phyloP scores from a whole-genome alignment of 176 grass and related monocot species.

The Cocos nucifera region DNA sequence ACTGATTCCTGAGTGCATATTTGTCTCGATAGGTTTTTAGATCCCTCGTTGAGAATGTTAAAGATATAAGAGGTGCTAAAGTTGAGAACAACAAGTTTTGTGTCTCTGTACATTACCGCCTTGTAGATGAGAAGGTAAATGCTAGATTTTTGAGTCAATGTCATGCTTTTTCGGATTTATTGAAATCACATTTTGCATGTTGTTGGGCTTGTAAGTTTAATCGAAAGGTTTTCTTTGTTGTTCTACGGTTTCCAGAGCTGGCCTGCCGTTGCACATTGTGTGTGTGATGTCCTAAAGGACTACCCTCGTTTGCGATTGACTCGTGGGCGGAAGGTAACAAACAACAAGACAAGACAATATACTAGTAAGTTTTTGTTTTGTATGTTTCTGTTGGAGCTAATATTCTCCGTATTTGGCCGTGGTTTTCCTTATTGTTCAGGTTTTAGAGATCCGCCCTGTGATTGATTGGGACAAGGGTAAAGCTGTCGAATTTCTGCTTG shows the following conservation, averaged over 20 bases:
- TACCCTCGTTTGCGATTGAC: constrained; percentile 68
- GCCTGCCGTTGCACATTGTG: constrained; percentile 46
- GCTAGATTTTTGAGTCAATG: too few relatives aligned
- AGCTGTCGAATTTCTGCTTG: constrained; percentile 79
- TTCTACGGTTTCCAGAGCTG: constrained; percentile 38
- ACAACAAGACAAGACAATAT: neutral
- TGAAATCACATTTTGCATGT: too few relatives aligned
- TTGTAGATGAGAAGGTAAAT: constrained; percentile 68
- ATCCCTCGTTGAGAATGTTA: constrained; percentile 47
- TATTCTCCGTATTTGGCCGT: neutral
- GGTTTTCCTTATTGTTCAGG: constrained; percentile 21
- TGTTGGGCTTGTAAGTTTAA: constrained; percentile 3
- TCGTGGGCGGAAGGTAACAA: constrained; percentile 76
- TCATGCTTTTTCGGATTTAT: too few relatives aligned
- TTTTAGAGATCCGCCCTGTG: constrained; percentile 94
- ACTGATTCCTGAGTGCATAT: neutral
- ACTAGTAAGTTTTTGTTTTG: too few relatives aligned
- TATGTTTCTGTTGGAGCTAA: neutral
- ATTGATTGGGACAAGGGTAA: constrained; percentile 97
- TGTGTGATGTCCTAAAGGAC: constrained; percentile 38
- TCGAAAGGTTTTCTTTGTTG: neutral
- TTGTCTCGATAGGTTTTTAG: constrained; percentile 46
- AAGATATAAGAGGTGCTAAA: constrained; percentile 47
- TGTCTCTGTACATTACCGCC: constrained; percentile 87
- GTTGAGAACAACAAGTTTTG: constrained; percentile 98